Percentiles rank a stretch among this genome's conserved stretches.
These are phyloP conservation scores for Plasmodium gonderi DNA, from an alignment of 169 alveolate genomes.

Conservation along the genomic window DNA sequence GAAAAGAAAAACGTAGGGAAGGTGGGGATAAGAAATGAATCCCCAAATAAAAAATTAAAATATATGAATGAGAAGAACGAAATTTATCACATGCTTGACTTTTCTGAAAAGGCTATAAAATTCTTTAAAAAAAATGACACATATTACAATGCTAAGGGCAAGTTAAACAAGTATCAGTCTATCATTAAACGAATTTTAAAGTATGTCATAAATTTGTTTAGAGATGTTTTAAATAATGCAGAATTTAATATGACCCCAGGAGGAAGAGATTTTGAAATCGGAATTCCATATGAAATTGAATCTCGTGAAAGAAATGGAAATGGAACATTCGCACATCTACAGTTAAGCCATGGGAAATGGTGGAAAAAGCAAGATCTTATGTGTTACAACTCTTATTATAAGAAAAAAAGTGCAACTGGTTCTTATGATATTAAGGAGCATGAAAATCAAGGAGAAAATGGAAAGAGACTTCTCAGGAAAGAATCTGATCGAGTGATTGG, in stretches of 20 bases:
- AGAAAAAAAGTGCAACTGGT: too few species aligned
- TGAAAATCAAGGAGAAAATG: too few species aligned
- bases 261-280: neutral
- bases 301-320: neutral
- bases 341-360: neutral
- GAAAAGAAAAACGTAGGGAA: neutral
- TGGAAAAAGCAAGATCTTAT: neutral
- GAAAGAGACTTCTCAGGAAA: neutral
- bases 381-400: neutral
- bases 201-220: conserved; percentile 50
- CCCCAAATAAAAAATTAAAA: neutral
- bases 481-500: too few species aligned
- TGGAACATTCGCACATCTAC: neutral
- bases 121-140: conserved; percentile 53
- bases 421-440: too few species aligned
- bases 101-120: conserved; percentile 67
- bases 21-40: neutral
- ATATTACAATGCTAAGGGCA: conserved; percentile 35
- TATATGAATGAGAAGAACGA: conserved; percentile 19
- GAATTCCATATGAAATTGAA: neutral
- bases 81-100: conserved; percentile 49
- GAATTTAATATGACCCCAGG: conserved; percentile 35
- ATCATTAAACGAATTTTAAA: conserved; percentile 57
- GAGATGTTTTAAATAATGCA: conserved; percentile 64
- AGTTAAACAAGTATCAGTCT: conserved; percentile 45